These are phyloP conservation scores for Suhomyces canberraensis DNA, from an alignment of 805 yeast genomes.

Conservation along the genomic window DNA sequence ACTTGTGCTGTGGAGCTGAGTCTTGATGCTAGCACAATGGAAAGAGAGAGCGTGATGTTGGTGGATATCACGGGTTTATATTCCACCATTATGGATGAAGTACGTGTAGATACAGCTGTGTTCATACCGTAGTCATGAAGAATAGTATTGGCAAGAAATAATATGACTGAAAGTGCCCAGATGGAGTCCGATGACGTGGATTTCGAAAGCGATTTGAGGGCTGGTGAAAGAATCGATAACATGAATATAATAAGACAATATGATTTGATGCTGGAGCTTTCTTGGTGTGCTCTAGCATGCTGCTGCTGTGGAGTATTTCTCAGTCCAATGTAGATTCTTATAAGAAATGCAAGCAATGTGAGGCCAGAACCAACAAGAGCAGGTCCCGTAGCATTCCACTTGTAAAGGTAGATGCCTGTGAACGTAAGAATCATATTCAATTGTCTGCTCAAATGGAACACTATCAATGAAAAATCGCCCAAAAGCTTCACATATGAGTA, in stretches of 20 bases:
- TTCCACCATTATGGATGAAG: slow-evolving; percentile 2
- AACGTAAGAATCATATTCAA: slow-evolving; percentile 68
- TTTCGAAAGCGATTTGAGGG: slow-evolving; percentile 79
- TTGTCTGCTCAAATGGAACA: slow-evolving; percentile 62
- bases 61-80: slow-evolving; percentile 65
- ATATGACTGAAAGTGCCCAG: slow-evolving; percentile 86
- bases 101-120: slow-evolving; percentile 13
- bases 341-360: slow-evolving; percentile 32
- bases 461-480: slow-evolving; percentile 67
- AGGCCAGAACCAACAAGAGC: slow-evolving; percentile 24
- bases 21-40: slow-evolving; percentile 89
- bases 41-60: slow-evolving; percentile 78
- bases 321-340: not conserved
- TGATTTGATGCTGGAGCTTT: slow-evolving; percentile 47
- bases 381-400: slow-evolving; percentile 51
- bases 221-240: slow-evolving; percentile 80
- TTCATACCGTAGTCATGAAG: slow-evolving; percentile 66
- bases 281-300: slow-evolving; percentile 2
- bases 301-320: not conserved
- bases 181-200: slow-evolving; percentile 92
- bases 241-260: slow-evolving; percentile 66
- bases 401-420: slow-evolving; percentile 48
- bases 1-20: slow-evolving; percentile 70
- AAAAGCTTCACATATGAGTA: slow-evolving; percentile 63
- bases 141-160: slow-evolving; percentile 64